These are phyloP conservation scores for Sedum album DNA, from an alignment of 164 flowering plant genomes.

Conservation along the genomic window DNA sequence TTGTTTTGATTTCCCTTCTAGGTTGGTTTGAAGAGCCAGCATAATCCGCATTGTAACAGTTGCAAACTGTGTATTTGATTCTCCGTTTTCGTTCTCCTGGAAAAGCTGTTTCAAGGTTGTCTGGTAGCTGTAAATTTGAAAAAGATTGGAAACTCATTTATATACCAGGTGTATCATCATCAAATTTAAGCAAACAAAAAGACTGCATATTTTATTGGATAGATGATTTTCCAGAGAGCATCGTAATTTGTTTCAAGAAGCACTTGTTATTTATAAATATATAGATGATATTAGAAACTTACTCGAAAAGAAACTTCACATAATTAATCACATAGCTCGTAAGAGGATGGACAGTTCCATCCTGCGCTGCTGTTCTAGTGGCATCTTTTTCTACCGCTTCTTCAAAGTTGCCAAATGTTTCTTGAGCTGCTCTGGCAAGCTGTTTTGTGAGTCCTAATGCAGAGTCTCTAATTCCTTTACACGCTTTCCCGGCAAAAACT, in stretches of 20 bases:
- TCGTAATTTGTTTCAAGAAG: not conserved
- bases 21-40: conserved; percentile 91
- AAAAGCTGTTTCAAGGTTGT: conserved; percentile 92
- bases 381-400: conserved; percentile 99
- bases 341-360: conserved; percentile 97
- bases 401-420: conserved; percentile 92
- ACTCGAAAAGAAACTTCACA: conserved; percentile 92
- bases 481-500: conserved; percentile 71
- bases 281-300: conserved; percentile 23
- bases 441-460: conserved; percentile 73
- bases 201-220: not conserved
- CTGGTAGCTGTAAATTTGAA: conserved; percentile 55
- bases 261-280: not conserved
- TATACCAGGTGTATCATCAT: not conserved
- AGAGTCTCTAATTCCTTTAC: conserved; percentile 75
- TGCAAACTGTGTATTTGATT: conserved; percentile 19
- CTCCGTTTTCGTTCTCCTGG: conserved; percentile 59
- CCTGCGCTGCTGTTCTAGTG: conserved; percentile 84
- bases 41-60: conserved; percentile 25
- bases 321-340: conserved; percentile 97
- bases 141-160: not conserved
- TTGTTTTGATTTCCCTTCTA: conserved; percentile 98
- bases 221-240: not conserved
- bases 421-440: conserved; percentile 90
- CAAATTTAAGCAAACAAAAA: not conserved